Conservation (phyloP, 805 yeast genomes). For the Metschnikowia matae region DNA sequence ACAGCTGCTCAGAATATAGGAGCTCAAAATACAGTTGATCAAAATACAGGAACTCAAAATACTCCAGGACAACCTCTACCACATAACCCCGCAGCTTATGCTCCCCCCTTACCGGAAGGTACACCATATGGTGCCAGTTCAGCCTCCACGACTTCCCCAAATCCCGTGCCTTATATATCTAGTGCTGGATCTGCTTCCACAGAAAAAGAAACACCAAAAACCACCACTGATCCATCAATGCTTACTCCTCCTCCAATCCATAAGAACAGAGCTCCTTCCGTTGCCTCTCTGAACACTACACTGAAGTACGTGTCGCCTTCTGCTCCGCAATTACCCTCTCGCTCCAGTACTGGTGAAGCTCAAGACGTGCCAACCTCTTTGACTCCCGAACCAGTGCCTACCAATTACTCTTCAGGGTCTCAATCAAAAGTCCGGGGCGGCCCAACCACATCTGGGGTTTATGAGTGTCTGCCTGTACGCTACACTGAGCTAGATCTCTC, state of each 20-base stretch:
- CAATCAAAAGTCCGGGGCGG: background rate
- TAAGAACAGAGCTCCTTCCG: constrained; percentile 13
- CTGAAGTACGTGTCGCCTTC: background rate
- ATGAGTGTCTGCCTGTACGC: constrained; percentile 10
- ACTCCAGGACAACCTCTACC: too few species aligned
- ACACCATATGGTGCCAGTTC: too few species aligned
- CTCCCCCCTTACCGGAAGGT: too few species aligned
- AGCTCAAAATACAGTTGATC: too few species aligned
- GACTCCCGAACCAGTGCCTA: background rate
- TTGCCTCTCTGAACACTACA: background rate
- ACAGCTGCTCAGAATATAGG: too few species aligned
- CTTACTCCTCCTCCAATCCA: constrained; percentile 44
- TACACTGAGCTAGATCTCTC: constrained; percentile 31
- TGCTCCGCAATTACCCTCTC: constrained; percentile 5
- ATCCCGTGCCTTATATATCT: too few species aligned
- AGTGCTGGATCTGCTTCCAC: background rate
- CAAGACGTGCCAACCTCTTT: background rate
- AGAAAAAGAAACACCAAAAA: constrained; percentile 6
- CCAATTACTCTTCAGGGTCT: constrained; percentile 4
- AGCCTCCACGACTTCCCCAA: too few species aligned
- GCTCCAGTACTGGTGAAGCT: background rate
- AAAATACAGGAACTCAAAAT: too few species aligned
- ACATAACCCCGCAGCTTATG: too few species aligned
- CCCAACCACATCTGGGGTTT: background rate
- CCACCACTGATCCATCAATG: constrained; percentile 32